Evolutionary conservation across 805 yeast genomes (phyloP).

Genomic region (Starmerella riodocensis): DNA sequence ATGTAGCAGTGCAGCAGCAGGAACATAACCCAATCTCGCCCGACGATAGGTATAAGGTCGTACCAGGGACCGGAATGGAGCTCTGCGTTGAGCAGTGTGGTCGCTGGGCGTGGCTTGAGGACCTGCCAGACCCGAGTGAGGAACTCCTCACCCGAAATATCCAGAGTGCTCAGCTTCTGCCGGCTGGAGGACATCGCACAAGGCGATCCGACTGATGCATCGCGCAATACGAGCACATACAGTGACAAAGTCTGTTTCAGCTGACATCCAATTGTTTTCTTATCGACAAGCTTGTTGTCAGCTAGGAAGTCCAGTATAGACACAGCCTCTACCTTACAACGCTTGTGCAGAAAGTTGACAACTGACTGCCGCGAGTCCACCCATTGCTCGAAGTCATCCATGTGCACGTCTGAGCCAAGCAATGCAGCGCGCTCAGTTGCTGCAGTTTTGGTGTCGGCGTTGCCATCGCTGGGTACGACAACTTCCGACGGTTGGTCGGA

Average conservation of each 20-base stretch:
- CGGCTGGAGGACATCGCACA: neutral
- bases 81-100: conserved; percentile 7
- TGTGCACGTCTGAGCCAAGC: too few species aligned
- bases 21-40: conserved; percentile 4
- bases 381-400: too few species aligned
- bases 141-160: neutral
- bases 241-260: neutral
- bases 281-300: too few species aligned
- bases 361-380: too few species aligned
- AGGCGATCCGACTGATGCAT: neutral
- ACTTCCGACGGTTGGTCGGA: too few species aligned
- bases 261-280: too few species aligned
- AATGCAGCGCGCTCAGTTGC: too few species aligned
- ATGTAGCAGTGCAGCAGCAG: conserved; percentile 7
- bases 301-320: too few species aligned
- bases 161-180: neutral
- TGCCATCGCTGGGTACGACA: too few species aligned
- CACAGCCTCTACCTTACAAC: too few species aligned
- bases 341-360: too few species aligned
- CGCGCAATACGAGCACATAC: neutral
- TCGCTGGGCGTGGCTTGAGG: neutral
- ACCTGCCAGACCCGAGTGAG: neutral
- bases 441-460: too few species aligned
- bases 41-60: neutral
- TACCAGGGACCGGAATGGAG: conserved; percentile 13